These are phyloP conservation scores for Hylodesmum podocarpum DNA, from an alignment of 306 rosid species.

Conservation along the genomic window DNA sequence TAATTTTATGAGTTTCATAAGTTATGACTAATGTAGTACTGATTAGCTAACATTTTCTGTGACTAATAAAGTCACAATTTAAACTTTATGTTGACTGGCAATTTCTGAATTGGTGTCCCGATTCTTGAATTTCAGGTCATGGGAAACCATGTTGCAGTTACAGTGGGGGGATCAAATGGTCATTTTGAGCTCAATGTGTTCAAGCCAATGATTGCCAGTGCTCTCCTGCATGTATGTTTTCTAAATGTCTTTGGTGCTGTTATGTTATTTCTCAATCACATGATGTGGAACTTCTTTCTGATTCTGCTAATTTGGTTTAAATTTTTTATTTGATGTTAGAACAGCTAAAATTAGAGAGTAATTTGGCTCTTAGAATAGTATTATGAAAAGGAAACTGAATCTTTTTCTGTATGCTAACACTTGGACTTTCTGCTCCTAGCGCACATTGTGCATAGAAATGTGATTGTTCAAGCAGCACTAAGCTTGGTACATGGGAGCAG, in stretches of 20 bases:
- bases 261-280: not conserved
- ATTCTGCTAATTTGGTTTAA: slow-evolving; percentile 14
- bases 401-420: not conserved
- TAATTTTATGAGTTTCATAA: slow-evolving; percentile 4
- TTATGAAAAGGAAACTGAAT: not conserved
- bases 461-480: not conserved
- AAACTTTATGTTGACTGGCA: not conserved
- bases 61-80: not conserved
- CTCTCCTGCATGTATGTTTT: slow-evolving; percentile 77
- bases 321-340: not conserved
- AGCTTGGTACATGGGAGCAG: slow-evolving; percentile 5
- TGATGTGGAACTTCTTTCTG: slow-evolving; percentile 1
- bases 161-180: slow-evolving; percentile 97
- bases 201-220: slow-evolving; percentile 91
- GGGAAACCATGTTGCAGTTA: slow-evolving; percentile 94
- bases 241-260: not conserved
- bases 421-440: not conserved
- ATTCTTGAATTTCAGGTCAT: slow-evolving; percentile 61
- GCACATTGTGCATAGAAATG: not conserved
- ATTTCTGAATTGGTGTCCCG: slow-evolving; percentile 1
- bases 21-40: not conserved
- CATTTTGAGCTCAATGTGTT: slow-evolving; percentile 97
- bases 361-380: slow-evolving; percentile 5
- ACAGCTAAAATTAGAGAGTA: not conserved
- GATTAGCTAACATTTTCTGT: slow-evolving; percentile 10